These are phyloP conservation scores for Thyridium curvatum DNA, from an alignment of 2,329 filamentous ascomycete genomes.

Conservation along the genomic window DNA sequence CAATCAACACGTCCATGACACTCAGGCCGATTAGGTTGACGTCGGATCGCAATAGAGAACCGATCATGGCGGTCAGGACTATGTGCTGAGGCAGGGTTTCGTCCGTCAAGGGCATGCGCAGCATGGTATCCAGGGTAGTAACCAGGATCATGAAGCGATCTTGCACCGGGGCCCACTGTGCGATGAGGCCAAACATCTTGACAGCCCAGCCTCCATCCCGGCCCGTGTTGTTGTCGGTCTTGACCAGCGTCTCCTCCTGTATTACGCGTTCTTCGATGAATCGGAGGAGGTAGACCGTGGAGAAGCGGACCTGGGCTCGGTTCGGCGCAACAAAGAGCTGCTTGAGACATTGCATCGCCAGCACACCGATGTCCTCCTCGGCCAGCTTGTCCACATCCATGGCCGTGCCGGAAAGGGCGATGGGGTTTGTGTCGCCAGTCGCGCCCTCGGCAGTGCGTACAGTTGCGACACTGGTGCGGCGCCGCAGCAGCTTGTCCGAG, in stretches of 20 bases:
- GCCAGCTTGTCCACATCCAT: slow-evolving; percentile 84
- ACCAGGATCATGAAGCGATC: slow-evolving; percentile 88
- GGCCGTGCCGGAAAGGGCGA: slow-evolving; percentile 72
- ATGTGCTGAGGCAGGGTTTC: slow-evolving; percentile 68
- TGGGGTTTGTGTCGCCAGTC: slow-evolving; percentile 52
- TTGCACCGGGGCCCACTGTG: slow-evolving; percentile 87
- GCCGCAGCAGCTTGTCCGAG: slow-evolving; percentile 55
- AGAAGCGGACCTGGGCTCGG: slow-evolving; percentile 71
- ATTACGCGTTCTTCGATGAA: slow-evolving; percentile 62
- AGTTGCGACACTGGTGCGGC: slow-evolving; percentile 74
- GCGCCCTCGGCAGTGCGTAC: slow-evolving; percentile 63
- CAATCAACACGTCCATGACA: slow-evolving; percentile 88
- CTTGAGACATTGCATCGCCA: slow-evolving; percentile 81
- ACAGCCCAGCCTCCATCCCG: slow-evolving; percentile 69
- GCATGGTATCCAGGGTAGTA: slow-evolving; percentile 70
- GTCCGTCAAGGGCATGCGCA: slow-evolving; percentile 62
- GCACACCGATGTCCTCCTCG: slow-evolving; percentile 78
- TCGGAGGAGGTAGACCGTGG: slow-evolving; percentile 65
- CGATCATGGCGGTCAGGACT: slow-evolving; percentile 70
- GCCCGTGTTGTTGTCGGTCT: slow-evolving; percentile 29
- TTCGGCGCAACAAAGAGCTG: slow-evolving; percentile 81
- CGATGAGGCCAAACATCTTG: slow-evolving; percentile 71
- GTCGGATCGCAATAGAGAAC: slow-evolving; percentile 76
- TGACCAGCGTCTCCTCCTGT: slow-evolving; percentile 48
- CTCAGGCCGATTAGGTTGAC: slow-evolving; percentile 93